A percentile compares a stretch with the other conserved stretches of the same genome.
Evolutionary conservation across 805 yeast genomes (phyloP).

Genomic region (Cyberlindnera saturnus): DNA sequence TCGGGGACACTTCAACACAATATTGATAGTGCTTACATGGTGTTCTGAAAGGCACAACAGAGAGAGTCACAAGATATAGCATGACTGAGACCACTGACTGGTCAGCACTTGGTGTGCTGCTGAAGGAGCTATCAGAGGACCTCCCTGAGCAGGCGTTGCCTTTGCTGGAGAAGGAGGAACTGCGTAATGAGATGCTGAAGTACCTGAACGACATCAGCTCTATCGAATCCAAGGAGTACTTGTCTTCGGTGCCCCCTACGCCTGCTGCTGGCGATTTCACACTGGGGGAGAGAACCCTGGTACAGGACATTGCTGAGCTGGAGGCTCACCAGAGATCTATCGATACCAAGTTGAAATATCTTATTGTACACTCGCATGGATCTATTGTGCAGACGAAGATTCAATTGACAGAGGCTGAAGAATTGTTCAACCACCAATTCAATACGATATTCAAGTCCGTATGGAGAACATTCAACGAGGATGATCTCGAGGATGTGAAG

Average conservation of each 20-base stretch:
- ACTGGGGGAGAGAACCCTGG: constrained; percentile 31
- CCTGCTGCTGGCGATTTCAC: constrained; percentile 26
- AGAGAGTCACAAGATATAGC: background rate
- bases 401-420: constrained; percentile 24
- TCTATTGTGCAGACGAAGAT: constrained; percentile 41
- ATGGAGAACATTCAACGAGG: constrained; percentile 25
- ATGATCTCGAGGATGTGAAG: constrained; percentile 26
- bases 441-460: constrained; percentile 25
- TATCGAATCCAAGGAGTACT: constrained; percentile 41
- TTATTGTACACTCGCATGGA: constrained; percentile 29
- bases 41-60: no score
- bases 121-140: constrained; percentile 30
- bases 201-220: constrained; percentile 37
- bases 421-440: constrained; percentile 29
- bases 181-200: constrained; percentile 30
- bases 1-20: no score
- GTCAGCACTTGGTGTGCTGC: constrained; percentile 25
- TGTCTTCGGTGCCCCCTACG: constrained; percentile 34
- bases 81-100: constrained; percentile 3
- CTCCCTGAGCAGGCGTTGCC: constrained; percentile 20
- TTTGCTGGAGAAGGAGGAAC: constrained; percentile 26
- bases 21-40: no score
- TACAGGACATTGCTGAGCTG: constrained; percentile 70
- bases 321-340: constrained; percentile 48
- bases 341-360: constrained; percentile 38